Percentiles rank a stretch among this genome's conserved stretches.
Conservation (phyloP, 768 basidiomycete genomes). For the Leccinum rimulosum region DNA sequence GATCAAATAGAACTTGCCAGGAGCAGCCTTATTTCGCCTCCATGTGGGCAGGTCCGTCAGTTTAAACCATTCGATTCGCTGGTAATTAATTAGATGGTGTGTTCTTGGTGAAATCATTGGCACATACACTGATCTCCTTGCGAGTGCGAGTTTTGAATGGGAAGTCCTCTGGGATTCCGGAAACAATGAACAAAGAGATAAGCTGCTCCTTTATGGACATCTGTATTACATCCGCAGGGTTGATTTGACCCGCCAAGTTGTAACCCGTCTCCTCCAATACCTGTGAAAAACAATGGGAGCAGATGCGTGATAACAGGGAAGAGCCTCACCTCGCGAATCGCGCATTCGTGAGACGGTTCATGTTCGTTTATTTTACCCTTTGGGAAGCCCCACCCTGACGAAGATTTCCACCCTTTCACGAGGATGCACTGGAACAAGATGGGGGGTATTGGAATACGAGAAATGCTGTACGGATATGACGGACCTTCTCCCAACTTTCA, state of each 20-base stretch:
- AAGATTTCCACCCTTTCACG: slow-evolving; percentile 97
- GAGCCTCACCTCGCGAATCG: slow-evolving; percentile 78
- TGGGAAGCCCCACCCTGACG: slow-evolving; percentile 98
- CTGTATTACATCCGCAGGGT: slow-evolving; percentile 71
- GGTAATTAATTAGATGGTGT: slow-evolving; percentile 12
- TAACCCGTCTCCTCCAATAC: slow-evolving; percentile 97
- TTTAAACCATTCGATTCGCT: slow-evolving; percentile 98
- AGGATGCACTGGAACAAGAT: slow-evolving; percentile 71
- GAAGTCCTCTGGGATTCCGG: slow-evolving; percentile 84
- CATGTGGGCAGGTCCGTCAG: slow-evolving; percentile 89
- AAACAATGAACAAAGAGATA: slow-evolving; percentile 88
- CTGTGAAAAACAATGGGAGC: slow-evolving; percentile 41
- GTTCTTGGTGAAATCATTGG: slow-evolving; percentile 1
- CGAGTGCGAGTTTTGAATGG: slow-evolving; percentile 90
- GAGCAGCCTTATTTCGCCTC: slow-evolving; percentile 69
- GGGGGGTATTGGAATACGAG: slow-evolving; percentile 7
- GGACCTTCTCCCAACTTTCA: slow-evolving; percentile 87
- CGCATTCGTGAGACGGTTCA: slow-evolving; percentile 81
- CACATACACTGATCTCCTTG: slow-evolving; percentile 94
- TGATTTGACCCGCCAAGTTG: slow-evolving; percentile 69
- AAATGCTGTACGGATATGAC: slow-evolving; percentile 8
- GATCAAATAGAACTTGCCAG: slow-evolving; percentile 91
- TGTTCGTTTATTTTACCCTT: slow-evolving; percentile 99
- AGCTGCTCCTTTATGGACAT: slow-evolving; percentile 87
- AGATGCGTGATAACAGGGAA: neutral